Evolutionary conservation across 768 basidiomycete species (phyloP), one percentile per base, ranked within the genome.

Genomic region (Tricholoma sp.): DNA sequence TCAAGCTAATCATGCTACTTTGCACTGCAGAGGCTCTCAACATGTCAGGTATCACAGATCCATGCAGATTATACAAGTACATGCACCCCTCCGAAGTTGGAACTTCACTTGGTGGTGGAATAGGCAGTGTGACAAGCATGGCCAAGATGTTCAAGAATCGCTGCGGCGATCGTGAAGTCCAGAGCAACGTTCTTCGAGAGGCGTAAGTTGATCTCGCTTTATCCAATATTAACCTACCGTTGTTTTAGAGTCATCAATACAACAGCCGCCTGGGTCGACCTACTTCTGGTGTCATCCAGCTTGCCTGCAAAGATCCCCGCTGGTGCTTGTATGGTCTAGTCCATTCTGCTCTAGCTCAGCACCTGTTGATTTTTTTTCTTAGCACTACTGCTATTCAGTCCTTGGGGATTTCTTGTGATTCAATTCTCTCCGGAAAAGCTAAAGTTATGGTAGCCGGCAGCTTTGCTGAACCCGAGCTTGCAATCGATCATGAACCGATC

Each of bases 131-230:
- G n/a, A n/a, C n/a, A n/a, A n/a, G n/a, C n/a, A n/a, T n/a, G n/a
- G n/a, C n/a, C n/a, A n/a, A n/a, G n/a, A n/a, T n/a, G 97, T 99
- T 99, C 83, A 97, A 93, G 72, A 96, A 99, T 69, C 89, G 97
- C 59, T 89, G 94, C 41, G 96, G 98, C 66, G 97, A 98, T 76
- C 91, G 90, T 70, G 94, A 98, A 34, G 94, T 98, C 1, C 97
- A 98, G 74, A 98, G 95, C 66, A 97, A 99, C 66, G 90, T 99
- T 61, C 78, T 99, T 44, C 97, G 98, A 72, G 97, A 99, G 73
- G 98, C 97, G 90, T 94, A 64, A 67, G 91, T 80, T n/a, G 4
- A 0, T n/a, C 9, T 3, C 29, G 15, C 10, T 15, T 15, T 29
- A 2, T 9, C 1, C 2, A 28, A 17, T 15, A 52, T n/a, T 42